These are phyloP conservation scores for Didymella glomerata DNA, from an alignment of 2,329 filamentous ascomycete genomes.

Conservation along the genomic window DNA sequence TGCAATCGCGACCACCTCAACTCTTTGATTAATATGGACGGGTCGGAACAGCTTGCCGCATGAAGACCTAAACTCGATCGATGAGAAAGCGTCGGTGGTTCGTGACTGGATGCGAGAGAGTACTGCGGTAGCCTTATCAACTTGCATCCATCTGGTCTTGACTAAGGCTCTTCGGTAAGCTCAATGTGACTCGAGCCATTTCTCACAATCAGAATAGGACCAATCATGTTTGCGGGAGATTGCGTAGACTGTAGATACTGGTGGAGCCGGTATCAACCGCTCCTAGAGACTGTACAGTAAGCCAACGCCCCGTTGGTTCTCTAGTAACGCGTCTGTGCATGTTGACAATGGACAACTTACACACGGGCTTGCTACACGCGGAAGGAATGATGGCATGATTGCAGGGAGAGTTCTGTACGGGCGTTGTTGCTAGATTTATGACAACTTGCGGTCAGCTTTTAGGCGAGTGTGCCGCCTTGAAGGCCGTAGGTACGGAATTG, in stretches of 20 bases:
- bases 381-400: not conserved
- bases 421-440: not conserved
- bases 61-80: slow-evolving; percentile 30
- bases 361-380: not conserved
- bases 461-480: slow-evolving; percentile 11
- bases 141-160: slow-evolving; percentile 37
- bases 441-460: slow-evolving; percentile 8
- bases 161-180: slow-evolving; percentile 49
- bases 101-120: slow-evolving; percentile 27
- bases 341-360: not conserved
- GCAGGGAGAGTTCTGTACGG: not conserved
- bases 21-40: slow-evolving; percentile 28
- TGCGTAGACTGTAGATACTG: slow-evolving; percentile 13
- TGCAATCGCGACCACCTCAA: slow-evolving; percentile 26
- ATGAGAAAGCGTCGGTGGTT: slow-evolving; percentile 25
- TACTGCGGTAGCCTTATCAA: slow-evolving; percentile 46
- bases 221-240: slow-evolving; percentile 15
- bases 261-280: slow-evolving; percentile 15
- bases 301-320: slow-evolving; percentile 4
- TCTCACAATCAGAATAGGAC: not conserved
- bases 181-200: slow-evolving; percentile 24
- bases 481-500: not conserved
- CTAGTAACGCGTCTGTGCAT: slow-evolving; percentile 1
- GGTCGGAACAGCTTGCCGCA: slow-evolving; percentile 31
- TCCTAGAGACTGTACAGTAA: slow-evolving; percentile 1